Evolutionary conservation across 495 filamentous ascomycete species (phyloP).

Genomic region (Penicillium arizonense): DNA sequence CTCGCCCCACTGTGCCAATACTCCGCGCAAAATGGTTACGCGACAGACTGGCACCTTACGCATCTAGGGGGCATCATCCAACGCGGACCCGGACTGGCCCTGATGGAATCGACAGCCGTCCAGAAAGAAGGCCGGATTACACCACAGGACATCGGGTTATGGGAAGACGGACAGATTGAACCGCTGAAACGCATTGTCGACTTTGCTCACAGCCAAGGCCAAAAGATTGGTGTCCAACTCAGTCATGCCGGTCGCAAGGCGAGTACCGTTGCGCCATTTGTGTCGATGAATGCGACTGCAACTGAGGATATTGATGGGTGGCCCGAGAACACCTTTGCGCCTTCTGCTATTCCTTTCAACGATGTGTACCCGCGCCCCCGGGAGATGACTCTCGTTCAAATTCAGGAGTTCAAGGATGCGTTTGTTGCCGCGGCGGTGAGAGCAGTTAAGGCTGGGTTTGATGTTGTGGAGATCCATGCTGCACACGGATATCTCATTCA

Average conservation of each 20-base stretch:
- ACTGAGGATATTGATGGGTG: slow-evolving; percentile 58
- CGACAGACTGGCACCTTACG: slow-evolving; percentile 58
- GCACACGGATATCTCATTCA: slow-evolving; percentile 64
- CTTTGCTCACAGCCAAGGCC: slow-evolving; percentile 64
- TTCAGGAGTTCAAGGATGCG: slow-evolving; percentile 52
- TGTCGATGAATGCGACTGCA: slow-evolving; percentile 36
- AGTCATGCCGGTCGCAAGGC: slow-evolving; percentile 75
- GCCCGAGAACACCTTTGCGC: slow-evolving; percentile 55
- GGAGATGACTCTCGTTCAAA: slow-evolving; percentile 52
- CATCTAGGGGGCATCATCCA: slow-evolving; percentile 53
- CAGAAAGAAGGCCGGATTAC: slow-evolving; percentile 66
- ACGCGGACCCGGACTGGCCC: slow-evolving; percentile 59
- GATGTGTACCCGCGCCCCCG: slow-evolving; percentile 47
- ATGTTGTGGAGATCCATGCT: slow-evolving; percentile 55
- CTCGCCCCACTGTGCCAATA: slow-evolving; percentile 64
- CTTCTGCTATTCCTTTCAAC: slow-evolving; percentile 50
- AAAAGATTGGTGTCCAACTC: slow-evolving; percentile 65
- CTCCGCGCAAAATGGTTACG: slow-evolving; percentile 55
- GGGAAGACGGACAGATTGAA: slow-evolving; percentile 65
- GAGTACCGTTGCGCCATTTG: slow-evolving; percentile 60
- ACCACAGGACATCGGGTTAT: slow-evolving; percentile 65
- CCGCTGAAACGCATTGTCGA: slow-evolving; percentile 56
- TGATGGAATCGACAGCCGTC: slow-evolving; percentile 71
- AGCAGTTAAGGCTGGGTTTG: slow-evolving; percentile 54
- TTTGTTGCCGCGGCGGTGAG: slow-evolving; percentile 54